Evolutionary conservation across 169 alveolate genomes (phyloP).

Genomic region (Plasmodium cynomolgi): DNA sequence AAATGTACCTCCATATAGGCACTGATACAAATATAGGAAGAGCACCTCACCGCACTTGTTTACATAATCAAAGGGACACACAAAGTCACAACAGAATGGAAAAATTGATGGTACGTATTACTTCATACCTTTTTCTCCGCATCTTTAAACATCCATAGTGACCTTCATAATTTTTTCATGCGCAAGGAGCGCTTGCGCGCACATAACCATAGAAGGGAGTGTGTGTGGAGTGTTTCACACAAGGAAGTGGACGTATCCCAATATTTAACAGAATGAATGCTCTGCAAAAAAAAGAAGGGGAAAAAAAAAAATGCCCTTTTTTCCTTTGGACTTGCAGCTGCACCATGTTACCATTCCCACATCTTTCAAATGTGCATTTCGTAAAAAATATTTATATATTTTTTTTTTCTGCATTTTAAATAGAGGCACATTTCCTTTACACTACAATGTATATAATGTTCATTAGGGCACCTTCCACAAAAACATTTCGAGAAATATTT

Average conservation of each 20-base stretch:
- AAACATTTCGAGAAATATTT: background rate
- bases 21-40: background rate
- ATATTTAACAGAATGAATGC: background rate
- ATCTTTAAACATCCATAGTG: background rate
- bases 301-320: background rate
- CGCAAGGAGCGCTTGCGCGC: background rate
- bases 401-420: conserved; percentile 9
- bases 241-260: background rate
- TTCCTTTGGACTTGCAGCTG: background rate
- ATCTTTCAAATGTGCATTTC: conserved; percentile 9
- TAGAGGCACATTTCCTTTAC: background rate
- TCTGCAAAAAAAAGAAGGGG: background rate
- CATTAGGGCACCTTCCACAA: conserved; percentile 10
- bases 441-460: background rate
- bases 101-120: background rate
- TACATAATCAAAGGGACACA: background rate
- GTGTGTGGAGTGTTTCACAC: background rate
- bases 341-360: background rate
- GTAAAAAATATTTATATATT: background rate
- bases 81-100: background rate
- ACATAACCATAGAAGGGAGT: background rate
- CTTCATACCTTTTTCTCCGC: background rate
- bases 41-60: background rate
- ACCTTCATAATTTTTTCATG: background rate
- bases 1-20: background rate